A percentile compares a stretch with the other conserved stretches of the same genome.
These are phyloP conservation scores for Aspergillus novofumigatus DNA, from an alignment of 2,329 filamentous ascomycete genomes.

Conservation along the genomic window DNA sequence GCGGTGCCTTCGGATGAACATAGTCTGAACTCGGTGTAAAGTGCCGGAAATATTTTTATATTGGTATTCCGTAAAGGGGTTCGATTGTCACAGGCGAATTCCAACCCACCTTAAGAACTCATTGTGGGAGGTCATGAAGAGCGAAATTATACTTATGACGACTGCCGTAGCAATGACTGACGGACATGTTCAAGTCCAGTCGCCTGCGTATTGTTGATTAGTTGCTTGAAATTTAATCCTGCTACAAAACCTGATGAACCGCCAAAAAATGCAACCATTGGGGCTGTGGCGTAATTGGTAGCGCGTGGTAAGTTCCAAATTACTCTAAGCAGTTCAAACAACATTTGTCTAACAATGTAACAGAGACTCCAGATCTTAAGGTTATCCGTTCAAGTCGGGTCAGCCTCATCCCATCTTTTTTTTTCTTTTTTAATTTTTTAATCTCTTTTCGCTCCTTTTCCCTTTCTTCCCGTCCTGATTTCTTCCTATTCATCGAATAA, in stretches of 20 bases:
- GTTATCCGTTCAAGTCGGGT: background rate
- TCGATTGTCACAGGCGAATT: background rate
- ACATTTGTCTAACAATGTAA: background rate
- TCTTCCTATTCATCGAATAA: background rate
- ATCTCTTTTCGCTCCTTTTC: background rate
- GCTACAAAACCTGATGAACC: background rate
- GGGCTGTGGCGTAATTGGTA: background rate
- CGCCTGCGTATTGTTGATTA: background rate
- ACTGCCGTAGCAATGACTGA: background rate
- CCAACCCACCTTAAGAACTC: background rate
- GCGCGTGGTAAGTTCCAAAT: background rate
- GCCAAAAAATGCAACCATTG: background rate
- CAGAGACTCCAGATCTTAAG: background rate
- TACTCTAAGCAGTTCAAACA: background rate
- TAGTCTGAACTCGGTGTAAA: background rate
- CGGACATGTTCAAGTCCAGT: background rate
- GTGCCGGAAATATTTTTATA: background rate
- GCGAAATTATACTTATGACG: background rate
- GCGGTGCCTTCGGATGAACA: background rate
- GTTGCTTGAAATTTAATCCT: background rate
- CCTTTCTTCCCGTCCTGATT: background rate
- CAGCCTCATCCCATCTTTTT: background rate
- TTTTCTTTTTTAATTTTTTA: background rate
- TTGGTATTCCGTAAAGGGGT: background rate
- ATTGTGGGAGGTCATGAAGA: background rate